phyloP scores from a whole-genome alignment of 1,284 basidiomycete species.

The Cutaneotrichosporon cavernicola region DNA sequence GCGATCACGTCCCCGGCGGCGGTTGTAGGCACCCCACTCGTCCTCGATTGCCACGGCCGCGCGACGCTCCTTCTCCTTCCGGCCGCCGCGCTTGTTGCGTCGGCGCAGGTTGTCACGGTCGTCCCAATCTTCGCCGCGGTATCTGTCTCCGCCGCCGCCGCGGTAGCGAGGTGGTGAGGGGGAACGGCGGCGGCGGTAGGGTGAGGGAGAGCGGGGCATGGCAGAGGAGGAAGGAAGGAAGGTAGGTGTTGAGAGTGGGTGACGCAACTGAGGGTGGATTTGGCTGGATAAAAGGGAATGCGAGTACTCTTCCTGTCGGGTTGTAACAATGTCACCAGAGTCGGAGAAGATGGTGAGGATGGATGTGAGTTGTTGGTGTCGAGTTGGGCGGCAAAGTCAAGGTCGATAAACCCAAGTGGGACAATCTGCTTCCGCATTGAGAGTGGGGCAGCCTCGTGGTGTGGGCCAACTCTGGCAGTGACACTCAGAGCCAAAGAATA shows the following conservation, averaged over 20 bases:
- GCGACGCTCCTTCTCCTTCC: conserved; percentile 20
- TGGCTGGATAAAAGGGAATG: too few relatives aligned
- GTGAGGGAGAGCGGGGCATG: conserved; percentile 43
- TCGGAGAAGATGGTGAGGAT: background rate
- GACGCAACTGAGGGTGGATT: too few relatives aligned
- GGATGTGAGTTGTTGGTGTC: background rate
- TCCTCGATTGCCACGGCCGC: conserved; percentile 5
- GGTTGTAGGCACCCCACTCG: conserved; percentile 26
- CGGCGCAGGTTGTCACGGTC: conserved; percentile 18
- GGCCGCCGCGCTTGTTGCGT: conserved; percentile 11
- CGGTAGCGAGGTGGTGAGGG: conserved; percentile 29
- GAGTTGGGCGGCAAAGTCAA: background rate
- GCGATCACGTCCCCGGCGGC: conserved; percentile 16
- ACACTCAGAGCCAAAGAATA: too few relatives aligned
- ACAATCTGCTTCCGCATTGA: background rate
- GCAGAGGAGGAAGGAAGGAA: background rate
- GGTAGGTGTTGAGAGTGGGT: background rate
- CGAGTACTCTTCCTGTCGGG: too few relatives aligned
- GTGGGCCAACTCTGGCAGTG: too few relatives aligned
- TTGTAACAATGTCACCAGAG: background rate
- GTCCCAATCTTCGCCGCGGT: conserved; percentile 23
- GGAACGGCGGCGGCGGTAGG: conserved; percentile 31
- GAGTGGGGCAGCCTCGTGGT: too few relatives aligned
- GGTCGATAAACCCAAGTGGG: background rate
- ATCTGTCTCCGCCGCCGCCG: conserved; percentile 15